Base-by-base conservation (phyloP, 2,329 filamentous ascomycete species). In the Westerdykella aurantiaca region DNA sequence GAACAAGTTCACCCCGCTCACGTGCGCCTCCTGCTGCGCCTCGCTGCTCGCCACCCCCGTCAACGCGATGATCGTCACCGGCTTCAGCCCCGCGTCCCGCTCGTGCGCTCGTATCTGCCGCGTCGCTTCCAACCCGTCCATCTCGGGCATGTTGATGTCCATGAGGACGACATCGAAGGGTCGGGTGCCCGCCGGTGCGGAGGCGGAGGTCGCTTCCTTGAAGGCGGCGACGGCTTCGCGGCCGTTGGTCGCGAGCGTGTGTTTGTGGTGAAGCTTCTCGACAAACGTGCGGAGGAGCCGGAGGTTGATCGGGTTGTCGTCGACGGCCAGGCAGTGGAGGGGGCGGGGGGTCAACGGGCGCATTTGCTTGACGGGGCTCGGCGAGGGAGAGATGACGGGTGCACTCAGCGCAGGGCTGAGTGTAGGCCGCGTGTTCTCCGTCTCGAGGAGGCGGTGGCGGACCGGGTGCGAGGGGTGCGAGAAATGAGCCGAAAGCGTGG, bases 1-100 rank as follows among this genome's bases (percentile, higher is more conserved):
- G 42, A 78, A 79, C 6, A 78, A 43, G 46, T 80, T 75, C 6
- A 80, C 67, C 0, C 77, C 77, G 39, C 70, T 75, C 1, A 69
- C 72, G 40, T 75, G 71, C 0, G 76, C 75, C 46, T 79, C 73
- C 31, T 71, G 66, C 39, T 72, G 67, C 0, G 73, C 74, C 41
- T 71, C 71, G 1, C 69, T 66, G 39, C 72, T 75, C 1, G 74
- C 76, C 17, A 78, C 60, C 0, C 76, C 77, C 1, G 76, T 79
- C 18, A 79, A 55, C 0, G 76, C 77, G 37, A 79, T 73, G 22
- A 79, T 70, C 0, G 68, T 72, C 0, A 72, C 69, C 0, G 69
- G 69, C 2, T 61, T 51, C 2, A 73, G 49, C 1, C 58, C 61
- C 10, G 69, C 60, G 4, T 73, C 67, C 4, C 64, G 61, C 52